Percentiles rank a stretch among this genome's conserved stretches.
These are phyloP conservation scores for Trichophyton mentagrophytes DNA, from an alignment of 2,329 filamentous ascomycete species.

Conservation along the genomic window DNA sequence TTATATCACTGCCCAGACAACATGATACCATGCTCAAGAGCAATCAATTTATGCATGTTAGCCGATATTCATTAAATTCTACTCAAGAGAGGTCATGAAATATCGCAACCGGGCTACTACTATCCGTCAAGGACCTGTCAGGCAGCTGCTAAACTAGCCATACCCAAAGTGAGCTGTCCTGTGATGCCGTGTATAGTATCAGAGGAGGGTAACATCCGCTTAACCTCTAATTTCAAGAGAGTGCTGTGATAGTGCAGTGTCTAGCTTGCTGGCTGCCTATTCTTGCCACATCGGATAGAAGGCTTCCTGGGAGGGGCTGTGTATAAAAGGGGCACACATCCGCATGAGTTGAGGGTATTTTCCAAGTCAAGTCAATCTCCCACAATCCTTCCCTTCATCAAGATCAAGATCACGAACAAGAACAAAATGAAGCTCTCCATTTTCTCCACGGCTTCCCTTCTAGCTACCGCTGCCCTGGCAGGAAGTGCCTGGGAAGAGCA, in stretches of 20 bases:
- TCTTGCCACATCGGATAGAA: background rate
- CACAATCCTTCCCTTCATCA: background rate
- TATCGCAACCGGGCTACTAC: too few species aligned
- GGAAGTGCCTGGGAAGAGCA: slow-evolving; percentile 5
- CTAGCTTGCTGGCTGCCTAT: too few species aligned
- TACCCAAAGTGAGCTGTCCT: background rate
- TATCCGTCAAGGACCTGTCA: too few species aligned
- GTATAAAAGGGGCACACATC: background rate
- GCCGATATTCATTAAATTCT: too few species aligned
- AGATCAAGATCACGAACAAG: background rate
- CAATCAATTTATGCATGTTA: too few species aligned
- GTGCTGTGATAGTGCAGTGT: too few species aligned
- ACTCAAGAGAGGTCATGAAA: too few species aligned
- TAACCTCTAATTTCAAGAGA: background rate
- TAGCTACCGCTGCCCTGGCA: background rate
- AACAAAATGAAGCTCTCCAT: background rate
- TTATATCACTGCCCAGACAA: too few species aligned
- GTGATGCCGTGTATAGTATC: background rate
- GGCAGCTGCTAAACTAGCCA: background rate
- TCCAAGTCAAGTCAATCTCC: background rate
- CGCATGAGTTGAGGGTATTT: too few species aligned
- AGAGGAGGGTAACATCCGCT: background rate
- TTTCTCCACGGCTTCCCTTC: background rate
- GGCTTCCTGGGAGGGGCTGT: too few species aligned
- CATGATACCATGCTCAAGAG: too few species aligned